Evolutionary conservation across 176 grass and related monocot genomes (phyloP).

Genomic region (Phragmites australis): DNA sequence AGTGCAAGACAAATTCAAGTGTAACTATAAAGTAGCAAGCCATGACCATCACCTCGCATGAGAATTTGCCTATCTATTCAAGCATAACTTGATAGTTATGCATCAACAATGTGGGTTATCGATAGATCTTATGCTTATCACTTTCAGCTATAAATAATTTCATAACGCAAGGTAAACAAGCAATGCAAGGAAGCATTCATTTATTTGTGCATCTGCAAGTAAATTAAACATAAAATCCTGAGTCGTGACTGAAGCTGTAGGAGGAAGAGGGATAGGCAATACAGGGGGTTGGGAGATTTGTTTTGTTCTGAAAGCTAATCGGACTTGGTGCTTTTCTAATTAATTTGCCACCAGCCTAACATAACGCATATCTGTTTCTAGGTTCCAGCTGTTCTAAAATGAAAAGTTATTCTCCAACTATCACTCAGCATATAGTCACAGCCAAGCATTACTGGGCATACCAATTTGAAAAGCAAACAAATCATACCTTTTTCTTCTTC

Average conservation of each 20-base stretch:
- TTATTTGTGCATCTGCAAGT: neutral
- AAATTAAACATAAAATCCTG: neutral
- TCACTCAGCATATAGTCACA: neutral
- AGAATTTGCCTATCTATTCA: neutral
- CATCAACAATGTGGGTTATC: neutral
- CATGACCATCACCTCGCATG: neutral
- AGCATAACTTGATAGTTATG: neutral
- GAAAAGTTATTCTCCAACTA: neutral
- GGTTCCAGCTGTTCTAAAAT: neutral
- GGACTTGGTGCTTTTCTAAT: too few species aligned
- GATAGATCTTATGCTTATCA: neutral
- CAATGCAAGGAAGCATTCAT: neutral
- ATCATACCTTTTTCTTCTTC: conserved; percentile 88
- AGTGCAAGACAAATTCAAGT: neutral
- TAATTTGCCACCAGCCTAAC: neutral
- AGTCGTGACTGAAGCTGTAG: neutral
- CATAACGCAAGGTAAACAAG: neutral
- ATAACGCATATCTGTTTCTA: neutral
- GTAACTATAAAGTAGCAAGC: neutral
- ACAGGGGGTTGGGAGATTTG: neutral
- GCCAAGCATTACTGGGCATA: conserved; percentile 7
- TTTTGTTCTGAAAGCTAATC: neutral
- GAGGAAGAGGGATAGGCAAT: neutral
- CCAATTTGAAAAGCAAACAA: conserved; percentile 5
- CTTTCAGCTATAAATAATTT: conserved; percentile 29